phyloP scores from a whole-genome alignment of 1,284 basidiomycete genomes.

The Butyriboletus appendiculatus region DNA sequence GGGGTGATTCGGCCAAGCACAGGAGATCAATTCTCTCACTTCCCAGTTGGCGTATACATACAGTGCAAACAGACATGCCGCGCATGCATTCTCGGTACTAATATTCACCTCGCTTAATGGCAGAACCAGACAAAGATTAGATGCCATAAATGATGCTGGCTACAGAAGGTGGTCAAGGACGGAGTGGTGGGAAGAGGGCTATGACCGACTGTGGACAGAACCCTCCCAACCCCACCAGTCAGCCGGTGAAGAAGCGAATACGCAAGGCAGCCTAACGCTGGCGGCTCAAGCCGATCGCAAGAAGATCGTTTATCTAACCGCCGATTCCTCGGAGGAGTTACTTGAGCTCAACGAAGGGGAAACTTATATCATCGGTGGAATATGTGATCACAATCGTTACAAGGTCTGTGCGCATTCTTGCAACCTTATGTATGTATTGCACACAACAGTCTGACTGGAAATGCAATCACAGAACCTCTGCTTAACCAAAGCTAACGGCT shows the following conservation, averaged over 20 bases:
- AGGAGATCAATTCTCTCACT: slow-evolving; percentile 89
- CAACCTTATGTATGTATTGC: neutral
- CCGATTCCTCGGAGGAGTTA: slow-evolving; percentile 89
- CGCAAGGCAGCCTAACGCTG: slow-evolving; percentile 5
- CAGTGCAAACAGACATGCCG: slow-evolving; percentile 77
- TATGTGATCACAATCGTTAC: slow-evolving; percentile 96
- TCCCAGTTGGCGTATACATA: slow-evolving; percentile 92
- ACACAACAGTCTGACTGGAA: slow-evolving; percentile 1
- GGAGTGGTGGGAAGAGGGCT: slow-evolving; percentile 79
- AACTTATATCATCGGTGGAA: slow-evolving; percentile 95
- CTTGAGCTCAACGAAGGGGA: slow-evolving; percentile 79
- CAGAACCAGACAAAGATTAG: slow-evolving; percentile 66
- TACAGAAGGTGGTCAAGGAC: slow-evolving; percentile 82
- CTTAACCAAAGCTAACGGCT: slow-evolving; percentile 78
- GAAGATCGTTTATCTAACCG: slow-evolving; percentile 89
- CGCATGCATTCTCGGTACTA: slow-evolving; percentile 68
- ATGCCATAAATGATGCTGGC: slow-evolving; percentile 64
- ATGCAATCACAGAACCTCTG: slow-evolving; percentile 71
- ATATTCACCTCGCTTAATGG: slow-evolving; percentile 82
- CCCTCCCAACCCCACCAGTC: slow-evolving; percentile 4
- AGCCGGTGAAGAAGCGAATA: slow-evolving; percentile 5
- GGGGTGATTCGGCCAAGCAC: slow-evolving; percentile 17
- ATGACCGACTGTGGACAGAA: slow-evolving; percentile 64
- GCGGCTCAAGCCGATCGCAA: slow-evolving; percentile 29
- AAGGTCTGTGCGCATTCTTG: slow-evolving; percentile 52